Percentiles rank a stretch among this genome's conserved stretches.
Evolutionary conservation across 2,329 filamentous ascomycete genomes (phyloP).

Genomic region (Trichophyton rubrum): DNA sequence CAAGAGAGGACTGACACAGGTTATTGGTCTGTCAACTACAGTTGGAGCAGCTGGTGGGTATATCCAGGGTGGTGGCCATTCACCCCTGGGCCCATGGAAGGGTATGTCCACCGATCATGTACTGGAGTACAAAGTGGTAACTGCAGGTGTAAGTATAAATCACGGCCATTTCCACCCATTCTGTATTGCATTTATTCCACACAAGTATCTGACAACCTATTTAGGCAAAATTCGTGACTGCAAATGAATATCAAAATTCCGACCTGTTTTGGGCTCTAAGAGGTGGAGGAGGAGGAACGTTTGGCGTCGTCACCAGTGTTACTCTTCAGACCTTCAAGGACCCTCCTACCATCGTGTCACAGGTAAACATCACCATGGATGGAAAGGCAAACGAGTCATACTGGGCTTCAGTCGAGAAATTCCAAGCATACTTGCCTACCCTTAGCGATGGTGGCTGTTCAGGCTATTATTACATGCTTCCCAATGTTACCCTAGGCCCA

Average conservation of each 20-base stretch:
- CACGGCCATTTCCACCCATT: slow-evolving; percentile 18
- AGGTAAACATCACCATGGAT: slow-evolving; percentile 10
- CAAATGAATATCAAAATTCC: slow-evolving; percentile 35
- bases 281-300: slow-evolving; percentile 49
- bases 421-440: slow-evolving; percentile 10
- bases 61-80: slow-evolving; percentile 42
- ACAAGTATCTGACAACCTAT: slow-evolving; percentile 18
- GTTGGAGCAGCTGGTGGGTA: slow-evolving; percentile 41
- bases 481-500: slow-evolving; percentile 4
- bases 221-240: slow-evolving; percentile 38
- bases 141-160: slow-evolving; percentile 26
- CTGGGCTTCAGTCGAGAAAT: slow-evolving; percentile 10
- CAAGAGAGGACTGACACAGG: slow-evolving; percentile 35
- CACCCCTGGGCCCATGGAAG: slow-evolving; percentile 39
- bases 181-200: slow-evolving; percentile 16
- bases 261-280: slow-evolving; percentile 54
- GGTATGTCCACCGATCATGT: slow-evolving; percentile 42
- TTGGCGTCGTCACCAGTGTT: slow-evolving; percentile 44
- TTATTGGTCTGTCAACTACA: slow-evolving; percentile 42
- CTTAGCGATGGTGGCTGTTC: slow-evolving; percentile 10
- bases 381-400: slow-evolving; percentile 8
- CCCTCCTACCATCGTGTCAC: slow-evolving; percentile 3
- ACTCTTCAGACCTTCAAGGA: slow-evolving; percentile 35
- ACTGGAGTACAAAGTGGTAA: slow-evolving; percentile 39
- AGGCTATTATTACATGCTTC: slow-evolving; percentile 12